Conservation (phyloP, 306 rosid genomes). For the Rosa persica region DNA sequence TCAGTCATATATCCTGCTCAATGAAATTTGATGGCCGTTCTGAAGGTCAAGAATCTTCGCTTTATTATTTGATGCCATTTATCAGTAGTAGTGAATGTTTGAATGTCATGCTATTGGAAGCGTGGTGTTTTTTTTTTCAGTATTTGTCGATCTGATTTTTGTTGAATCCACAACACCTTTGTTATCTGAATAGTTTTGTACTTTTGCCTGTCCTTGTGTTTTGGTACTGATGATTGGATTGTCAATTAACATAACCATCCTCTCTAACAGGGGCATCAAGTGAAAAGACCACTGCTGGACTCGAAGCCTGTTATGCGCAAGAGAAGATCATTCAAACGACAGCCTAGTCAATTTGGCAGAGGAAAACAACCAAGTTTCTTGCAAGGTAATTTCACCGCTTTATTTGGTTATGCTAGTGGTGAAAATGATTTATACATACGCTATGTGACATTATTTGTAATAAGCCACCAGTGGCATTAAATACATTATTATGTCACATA, state of each 20-base stretch:
- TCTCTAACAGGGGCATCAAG: slow-evolving; percentile 45
- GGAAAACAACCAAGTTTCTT: slow-evolving; percentile 45
- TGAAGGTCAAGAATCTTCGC: neutral
- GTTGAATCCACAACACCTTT: neutral
- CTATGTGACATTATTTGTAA: neutral
- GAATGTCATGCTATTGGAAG: neutral
- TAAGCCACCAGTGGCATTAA: neutral
- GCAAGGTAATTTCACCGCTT: slow-evolving; percentile 43
- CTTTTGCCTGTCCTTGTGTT: neutral
- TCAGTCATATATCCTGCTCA: neutral
- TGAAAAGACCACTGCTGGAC: slow-evolving; percentile 44
- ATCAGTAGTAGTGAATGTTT: neutral
- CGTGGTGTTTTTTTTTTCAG: neutral
- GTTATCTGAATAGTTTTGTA: neutral
- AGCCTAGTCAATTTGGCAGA: slow-evolving; percentile 59
- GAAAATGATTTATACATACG: neutral
- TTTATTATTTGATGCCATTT: neutral
- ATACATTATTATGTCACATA: neutral
- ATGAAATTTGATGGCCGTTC: no score
- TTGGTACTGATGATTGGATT: neutral
- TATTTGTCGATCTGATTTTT: neutral
- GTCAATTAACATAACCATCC: slow-evolving; percentile 15
- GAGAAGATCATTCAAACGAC: slow-evolving; percentile 67
- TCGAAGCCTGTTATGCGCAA: slow-evolving; percentile 52
- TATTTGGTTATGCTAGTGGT: neutral